Percentiles rank a stretch among this genome's conserved stretches.
Conservation (phyloP, 345 rosid genomes). For the Corymbia maculata region DNA sequence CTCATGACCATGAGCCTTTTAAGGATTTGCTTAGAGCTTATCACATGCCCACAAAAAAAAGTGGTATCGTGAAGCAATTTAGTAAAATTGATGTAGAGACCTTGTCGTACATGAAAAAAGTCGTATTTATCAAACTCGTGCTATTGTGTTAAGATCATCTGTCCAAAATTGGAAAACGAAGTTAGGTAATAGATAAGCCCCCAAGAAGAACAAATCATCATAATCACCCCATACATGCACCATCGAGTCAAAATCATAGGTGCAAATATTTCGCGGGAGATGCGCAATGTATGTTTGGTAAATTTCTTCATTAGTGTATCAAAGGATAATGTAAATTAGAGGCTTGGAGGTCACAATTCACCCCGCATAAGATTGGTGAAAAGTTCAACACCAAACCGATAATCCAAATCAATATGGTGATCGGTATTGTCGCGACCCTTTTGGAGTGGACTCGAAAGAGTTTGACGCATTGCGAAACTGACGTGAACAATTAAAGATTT, state of each 20-base stretch:
- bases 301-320: neutral
- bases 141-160: neutral
- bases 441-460: neutral
- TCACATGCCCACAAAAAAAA: no score
- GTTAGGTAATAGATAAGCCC: fast-evolving
- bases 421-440: neutral
- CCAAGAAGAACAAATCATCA: neutral
- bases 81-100: neutral
- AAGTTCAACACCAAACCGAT: neutral
- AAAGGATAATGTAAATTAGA: fast-evolving
- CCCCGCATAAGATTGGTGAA: neutral
- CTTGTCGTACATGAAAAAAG: neutral
- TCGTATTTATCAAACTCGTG: fast-evolving
- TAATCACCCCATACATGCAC: neutral
- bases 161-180: neutral
- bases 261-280: fast-evolving
- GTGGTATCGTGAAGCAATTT: neutral
- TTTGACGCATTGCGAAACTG: neutral
- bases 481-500: neutral
- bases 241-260: neutral
- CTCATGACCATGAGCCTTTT: no score
- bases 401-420: neutral
- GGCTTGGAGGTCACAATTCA: neutral
- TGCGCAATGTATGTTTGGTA: neutral
- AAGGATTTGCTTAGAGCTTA: no score